Evolutionary conservation across 306 rosid species (phyloP), one percentile per base, ranked within the genome.

Genomic region (Argentina anserina): DNA sequence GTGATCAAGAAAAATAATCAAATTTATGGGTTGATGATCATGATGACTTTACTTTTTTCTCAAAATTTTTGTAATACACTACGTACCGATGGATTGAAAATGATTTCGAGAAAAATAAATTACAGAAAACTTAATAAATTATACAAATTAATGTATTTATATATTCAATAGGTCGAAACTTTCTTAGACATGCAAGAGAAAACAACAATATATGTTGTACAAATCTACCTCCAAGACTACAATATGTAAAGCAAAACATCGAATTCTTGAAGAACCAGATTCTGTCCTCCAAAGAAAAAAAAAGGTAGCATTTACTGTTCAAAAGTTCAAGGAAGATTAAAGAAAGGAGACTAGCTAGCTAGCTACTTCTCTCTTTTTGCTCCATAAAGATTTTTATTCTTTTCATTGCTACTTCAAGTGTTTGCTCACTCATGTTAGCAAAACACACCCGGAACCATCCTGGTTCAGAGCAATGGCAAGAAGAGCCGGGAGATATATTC

Each of bases 361-460:
- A n/a, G n/a, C 28, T 39, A 49, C 61, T 63, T 52, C 55, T 60
- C 41, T 46, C 65, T 75, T 67, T 71, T 71, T 77, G 21, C 25
- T 78, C 83, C 89, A 89, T 70, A 84, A 91, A 91, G 28, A 70
- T 9, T 21, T 78, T 83, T 67, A 94, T 80, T 68, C 98, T 86
- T n/a, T 83, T 68, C 61, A 94, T 67, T 20, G 98, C 97, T 31
- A 94, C 78, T 59, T 87, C 85, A 14, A 91, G 85, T 0, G 97
- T 89, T 0, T 74, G 72, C 61, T 94, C 91, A 39, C 80, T 91
- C 96, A 91, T 94, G 36, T 94, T 94, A 2, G 97, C 97, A 76
- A 94, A 94, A 43, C 98, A 94, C 29, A 94, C 98, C 76, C 98
- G 83, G 75, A 94, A 94, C 98, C 98, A 94, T 23, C 98, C 98